Evolutionary conservation across 768 basidiomycete species (phyloP).

Genomic region (Saitozyma sp.): DNA sequence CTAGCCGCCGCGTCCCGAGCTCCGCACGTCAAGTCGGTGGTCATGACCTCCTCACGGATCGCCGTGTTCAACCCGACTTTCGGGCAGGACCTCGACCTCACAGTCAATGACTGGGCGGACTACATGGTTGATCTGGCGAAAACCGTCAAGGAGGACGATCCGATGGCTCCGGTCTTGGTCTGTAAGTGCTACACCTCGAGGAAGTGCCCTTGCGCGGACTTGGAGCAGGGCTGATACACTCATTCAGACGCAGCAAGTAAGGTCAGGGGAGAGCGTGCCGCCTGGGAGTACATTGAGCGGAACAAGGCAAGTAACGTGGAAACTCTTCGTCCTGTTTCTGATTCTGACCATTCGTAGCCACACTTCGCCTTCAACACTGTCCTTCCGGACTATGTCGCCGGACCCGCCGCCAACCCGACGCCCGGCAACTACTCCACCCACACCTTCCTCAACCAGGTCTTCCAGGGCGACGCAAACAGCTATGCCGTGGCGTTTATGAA

Average conservation of each 20-base stretch:
- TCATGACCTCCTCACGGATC: background rate
- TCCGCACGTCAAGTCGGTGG: no score
- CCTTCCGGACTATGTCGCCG: slow-evolving; percentile 3
- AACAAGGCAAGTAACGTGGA: background rate
- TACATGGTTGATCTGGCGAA: slow-evolving; percentile 1
- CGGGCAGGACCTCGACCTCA: background rate
- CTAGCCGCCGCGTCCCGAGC: background rate
- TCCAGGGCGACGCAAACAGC: background rate
- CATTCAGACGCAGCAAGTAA: background rate
- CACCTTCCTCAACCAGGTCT: background rate
- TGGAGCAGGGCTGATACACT: no score
- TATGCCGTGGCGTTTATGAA: background rate
- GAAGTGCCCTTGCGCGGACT: no score
- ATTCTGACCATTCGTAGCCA: background rate
- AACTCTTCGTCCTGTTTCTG: no score
- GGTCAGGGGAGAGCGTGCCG: background rate
- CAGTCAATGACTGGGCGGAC: background rate
- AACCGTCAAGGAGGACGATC: background rate
- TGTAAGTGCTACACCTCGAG: no score
- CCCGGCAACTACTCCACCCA: background rate
- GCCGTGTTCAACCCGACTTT: background rate
- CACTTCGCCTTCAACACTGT: slow-evolving; percentile 2
- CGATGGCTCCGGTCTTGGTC: background rate
- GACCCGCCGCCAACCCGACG: background rate
- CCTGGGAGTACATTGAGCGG: background rate